Percentiles rank a stretch among this genome's conserved stretches.
These are phyloP conservation scores for Papiliotrema terrestris DNA, from an alignment of 1,284 basidiomycete genomes.

Conservation along the genomic window DNA sequence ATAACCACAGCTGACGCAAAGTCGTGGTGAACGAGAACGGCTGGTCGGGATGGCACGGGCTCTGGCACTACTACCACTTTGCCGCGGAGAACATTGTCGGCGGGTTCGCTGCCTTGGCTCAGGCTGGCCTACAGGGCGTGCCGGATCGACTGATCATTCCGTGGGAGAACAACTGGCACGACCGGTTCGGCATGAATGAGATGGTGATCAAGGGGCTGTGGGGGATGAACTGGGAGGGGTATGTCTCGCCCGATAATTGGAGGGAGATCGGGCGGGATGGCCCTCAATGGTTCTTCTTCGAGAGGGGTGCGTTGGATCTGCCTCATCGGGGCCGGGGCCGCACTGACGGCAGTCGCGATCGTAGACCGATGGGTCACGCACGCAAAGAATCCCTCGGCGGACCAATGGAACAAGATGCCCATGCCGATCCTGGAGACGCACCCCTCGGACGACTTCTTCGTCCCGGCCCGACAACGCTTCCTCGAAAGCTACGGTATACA, in stretches of 20 bases:
- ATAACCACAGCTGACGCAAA: not conserved
- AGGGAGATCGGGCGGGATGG: not conserved
- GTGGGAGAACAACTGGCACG: constrained; percentile 20
- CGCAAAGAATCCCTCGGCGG: constrained; percentile 17
- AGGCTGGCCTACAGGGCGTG: constrained; percentile 2
- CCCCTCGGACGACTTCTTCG: constrained; percentile 22
- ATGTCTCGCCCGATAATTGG: constrained; percentile 14
- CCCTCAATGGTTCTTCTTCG: constrained; percentile 14
- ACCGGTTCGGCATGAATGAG: constrained; percentile 21
- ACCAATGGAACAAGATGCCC: constrained; percentile 33
- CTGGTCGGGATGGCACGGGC: constrained; percentile 11
- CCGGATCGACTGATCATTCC: constrained; percentile 20
- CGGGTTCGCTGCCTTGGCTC: constrained; percentile 13
- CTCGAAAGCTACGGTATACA: not conserved
- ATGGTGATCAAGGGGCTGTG: constrained; percentile 13
- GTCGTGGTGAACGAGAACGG: constrained; percentile 24
- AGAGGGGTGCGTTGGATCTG: constrained; percentile 12
- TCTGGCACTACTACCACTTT: constrained; percentile 24
- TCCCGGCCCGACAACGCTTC: constrained; percentile 11
- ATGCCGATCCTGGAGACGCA: constrained; percentile 17
- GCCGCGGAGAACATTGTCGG: constrained; percentile 22
- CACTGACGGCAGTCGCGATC: constrained; percentile 19
- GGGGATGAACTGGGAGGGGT: constrained; percentile 5
- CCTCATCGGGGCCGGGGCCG: not conserved
- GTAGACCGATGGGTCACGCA: constrained; percentile 33